These are phyloP conservation scores for Uronychia binucleata DNA, from an alignment of 73 alveolate species.

Conservation along the genomic window DNA sequence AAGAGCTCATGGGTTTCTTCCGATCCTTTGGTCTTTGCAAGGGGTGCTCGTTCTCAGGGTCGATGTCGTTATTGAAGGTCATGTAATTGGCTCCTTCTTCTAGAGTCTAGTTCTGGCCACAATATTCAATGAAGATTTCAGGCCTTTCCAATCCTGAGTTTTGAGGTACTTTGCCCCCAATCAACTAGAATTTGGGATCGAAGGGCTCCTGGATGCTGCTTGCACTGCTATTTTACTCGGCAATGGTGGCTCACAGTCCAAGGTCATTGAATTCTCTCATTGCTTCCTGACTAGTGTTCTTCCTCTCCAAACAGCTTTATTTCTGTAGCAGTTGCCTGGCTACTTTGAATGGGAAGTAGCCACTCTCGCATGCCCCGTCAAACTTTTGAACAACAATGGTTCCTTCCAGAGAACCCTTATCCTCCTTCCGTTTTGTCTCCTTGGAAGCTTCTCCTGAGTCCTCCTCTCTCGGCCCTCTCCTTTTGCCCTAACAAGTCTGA, in stretches of 20 bases:
- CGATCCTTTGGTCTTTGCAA: too few relatives aligned
- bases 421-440: background rate
- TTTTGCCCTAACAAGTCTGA: background rate
- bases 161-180: background rate
- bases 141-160: background rate
- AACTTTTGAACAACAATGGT: background rate
- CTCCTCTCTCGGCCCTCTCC: background rate
- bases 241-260: too few relatives aligned
- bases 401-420: background rate
- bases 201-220: background rate
- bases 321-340: background rate
- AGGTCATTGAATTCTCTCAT: background rate
- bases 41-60: too few relatives aligned
- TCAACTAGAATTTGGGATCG: background rate
- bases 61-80: too few relatives aligned
- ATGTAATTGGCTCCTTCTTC: too few relatives aligned
- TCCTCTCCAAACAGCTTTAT: too few relatives aligned
- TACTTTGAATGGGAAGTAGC: background rate
- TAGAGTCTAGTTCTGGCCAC: too few relatives aligned
- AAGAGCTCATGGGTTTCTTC: too few relatives aligned
- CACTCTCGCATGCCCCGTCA: background rate
- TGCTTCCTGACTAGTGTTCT: too few relatives aligned
- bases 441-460: background rate
- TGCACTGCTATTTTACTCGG: background rate
- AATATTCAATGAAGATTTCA: too few relatives aligned